These are phyloP conservation scores for sunflower (Helianthus annuus) DNA, from an alignment of 129 eudicot species.

Conservation along the genomic window HanXRQr2.0-SUNRISE NC_035449.2:161976381-161976880, in stretches of 20 bases:
- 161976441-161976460: too few relatives aligned
- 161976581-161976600: background rate
- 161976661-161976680: background rate
- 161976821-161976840: constrained; percentile 1
- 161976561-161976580: background rate
- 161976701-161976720: background rate
- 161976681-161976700: background rate
- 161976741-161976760: background rate
- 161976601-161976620: background rate
- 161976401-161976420: background rate
- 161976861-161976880: background rate
- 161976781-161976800: background rate
- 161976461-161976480: too few relatives aligned
- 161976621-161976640: background rate
- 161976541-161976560: background rate
- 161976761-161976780: background rate
- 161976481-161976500: background rate
- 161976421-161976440: background rate
- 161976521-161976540: background rate
- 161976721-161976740: background rate
- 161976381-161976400: background rate
- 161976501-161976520: background rate
- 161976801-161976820: background rate
- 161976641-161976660: background rate
- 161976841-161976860: constrained; percentile 1